Conservation (phyloP, 306 rosid species). For the Acacia melanoxylon region DNA sequence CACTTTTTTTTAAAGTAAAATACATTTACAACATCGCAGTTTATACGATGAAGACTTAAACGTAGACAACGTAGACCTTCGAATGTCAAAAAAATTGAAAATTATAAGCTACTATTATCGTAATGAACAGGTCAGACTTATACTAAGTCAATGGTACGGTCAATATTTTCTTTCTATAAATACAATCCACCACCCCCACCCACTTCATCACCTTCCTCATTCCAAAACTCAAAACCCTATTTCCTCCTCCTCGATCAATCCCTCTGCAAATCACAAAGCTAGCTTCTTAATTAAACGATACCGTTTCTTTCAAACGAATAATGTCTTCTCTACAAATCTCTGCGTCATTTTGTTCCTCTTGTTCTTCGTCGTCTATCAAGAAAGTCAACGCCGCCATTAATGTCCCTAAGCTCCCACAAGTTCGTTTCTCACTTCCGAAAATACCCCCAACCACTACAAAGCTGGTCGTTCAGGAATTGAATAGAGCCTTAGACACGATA, state of each 20-base stretch:
- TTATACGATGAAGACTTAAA: background rate
- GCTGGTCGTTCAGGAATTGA: constrained; percentile 27
- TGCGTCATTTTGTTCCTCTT: constrained; percentile 24
- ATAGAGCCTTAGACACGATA: background rate
- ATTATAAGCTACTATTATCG: background rate
- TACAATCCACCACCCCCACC: background rate
- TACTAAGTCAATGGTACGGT: background rate
- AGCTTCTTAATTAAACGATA: background rate
- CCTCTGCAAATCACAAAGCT: background rate
- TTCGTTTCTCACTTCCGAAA: constrained; percentile 21
- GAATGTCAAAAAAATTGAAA: background rate
- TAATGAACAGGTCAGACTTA: background rate
- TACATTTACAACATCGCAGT: background rate
- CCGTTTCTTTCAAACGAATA: background rate
- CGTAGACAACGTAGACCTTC: background rate
- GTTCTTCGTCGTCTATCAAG: constrained; percentile 33
- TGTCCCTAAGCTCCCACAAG: constrained; percentile 41
- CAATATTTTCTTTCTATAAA: background rate
- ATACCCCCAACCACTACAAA: background rate
- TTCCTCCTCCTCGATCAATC: background rate
- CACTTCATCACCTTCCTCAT: background rate
- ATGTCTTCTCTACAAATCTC: constrained; percentile 34
- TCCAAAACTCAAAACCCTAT: background rate
- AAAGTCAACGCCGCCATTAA: constrained; percentile 46
- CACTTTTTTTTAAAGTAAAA: too few species aligned